Evolutionary conservation across 805 yeast species (phyloP), one percentile per base, ranked within the genome.

Genomic region (Tetrapisispora fleetii): DNA sequence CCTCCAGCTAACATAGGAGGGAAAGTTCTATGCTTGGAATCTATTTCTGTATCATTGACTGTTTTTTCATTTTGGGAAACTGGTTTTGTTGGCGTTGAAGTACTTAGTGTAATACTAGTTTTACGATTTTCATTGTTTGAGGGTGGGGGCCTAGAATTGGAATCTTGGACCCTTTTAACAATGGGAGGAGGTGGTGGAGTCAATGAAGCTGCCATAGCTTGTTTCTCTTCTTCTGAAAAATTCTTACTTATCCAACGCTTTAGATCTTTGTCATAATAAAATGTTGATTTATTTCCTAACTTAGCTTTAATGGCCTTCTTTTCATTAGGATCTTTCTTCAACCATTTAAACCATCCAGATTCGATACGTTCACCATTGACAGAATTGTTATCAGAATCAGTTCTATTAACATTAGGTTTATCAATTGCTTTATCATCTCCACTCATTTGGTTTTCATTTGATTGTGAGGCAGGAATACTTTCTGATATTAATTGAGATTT

Each of bases 181-280:
- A 72, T 60, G 48, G 75, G 69, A 39, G 72, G 78, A 24, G 81
- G 81, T 37, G 72, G 78, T 24, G 81, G 81, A 1, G 82, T 78
- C 4, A 95, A 93, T 4, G 96, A 91, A 2, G 91, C 83, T 2
- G 83, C 80, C 3, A 78, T 74, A 1, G 78, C 65, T 46, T 73
- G 67, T 57, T 81, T 81, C 44, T 83, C 90, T 60, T 79, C 93
- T 45, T 76, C 72, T 24, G 81, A 77, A 4, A 78, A 79, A 52
- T 79, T 77, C 48, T 77, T 78, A 60, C 87, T 82, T 46, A 93
- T 79, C 96, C 97, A 93, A 58, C 96, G 77, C 62, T 83, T 81
- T 60, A 84, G 75, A 50, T 84, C 79, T 57, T 86, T 91, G 67
- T 90, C 96, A 63, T 80, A 93, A 58, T 78, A 76, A 61, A 93